Evolutionary conservation across 129 eudicot genomes (phyloP).

Genomic region (Lactuca saligna): DNA sequence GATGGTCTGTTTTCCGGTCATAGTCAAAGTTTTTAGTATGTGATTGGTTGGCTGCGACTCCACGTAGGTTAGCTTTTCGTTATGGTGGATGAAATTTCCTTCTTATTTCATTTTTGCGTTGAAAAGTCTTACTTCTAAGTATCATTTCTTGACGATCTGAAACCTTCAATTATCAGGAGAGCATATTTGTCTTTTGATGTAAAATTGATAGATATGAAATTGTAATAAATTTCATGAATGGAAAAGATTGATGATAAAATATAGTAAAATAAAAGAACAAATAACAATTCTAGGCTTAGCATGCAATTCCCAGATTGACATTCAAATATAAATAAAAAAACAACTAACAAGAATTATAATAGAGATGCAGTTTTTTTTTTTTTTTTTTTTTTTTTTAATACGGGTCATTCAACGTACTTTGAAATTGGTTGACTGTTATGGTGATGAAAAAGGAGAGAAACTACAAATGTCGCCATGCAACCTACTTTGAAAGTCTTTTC

Average conservation of each 20-base stretch:
- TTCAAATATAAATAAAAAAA: too few relatives aligned
- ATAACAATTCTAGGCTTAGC: too few relatives aligned
- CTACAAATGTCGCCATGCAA: not conserved
- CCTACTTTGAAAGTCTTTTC: not conserved
- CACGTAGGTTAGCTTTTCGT: slow-evolving; percentile 7
- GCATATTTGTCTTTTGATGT: not conserved
- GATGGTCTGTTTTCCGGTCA: slow-evolving; percentile 19
- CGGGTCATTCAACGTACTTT: not conserved
- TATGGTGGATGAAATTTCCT: slow-evolving; percentile 11
- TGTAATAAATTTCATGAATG: not conserved
- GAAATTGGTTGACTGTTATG: not conserved
- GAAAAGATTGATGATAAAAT: too few relatives aligned
- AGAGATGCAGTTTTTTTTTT: not conserved
- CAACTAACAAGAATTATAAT: too few relatives aligned
- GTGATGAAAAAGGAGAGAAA: slow-evolving; percentile 10
- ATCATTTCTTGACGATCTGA: too few relatives aligned
- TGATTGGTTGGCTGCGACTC: slow-evolving; percentile 27
- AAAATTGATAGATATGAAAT: not conserved
- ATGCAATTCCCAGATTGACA: too few relatives aligned
- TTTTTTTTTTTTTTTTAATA: too few relatives aligned
- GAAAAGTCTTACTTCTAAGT: slow-evolving; percentile 7
- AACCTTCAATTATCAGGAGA: too few relatives aligned
- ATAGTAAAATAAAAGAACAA: too few relatives aligned
- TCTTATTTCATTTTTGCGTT: slow-evolving; percentile 9
- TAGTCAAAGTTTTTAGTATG: slow-evolving; percentile 23